Base-by-base conservation (phyloP, 164 flowering plant species). In the Aristolochia californica region DNA sequence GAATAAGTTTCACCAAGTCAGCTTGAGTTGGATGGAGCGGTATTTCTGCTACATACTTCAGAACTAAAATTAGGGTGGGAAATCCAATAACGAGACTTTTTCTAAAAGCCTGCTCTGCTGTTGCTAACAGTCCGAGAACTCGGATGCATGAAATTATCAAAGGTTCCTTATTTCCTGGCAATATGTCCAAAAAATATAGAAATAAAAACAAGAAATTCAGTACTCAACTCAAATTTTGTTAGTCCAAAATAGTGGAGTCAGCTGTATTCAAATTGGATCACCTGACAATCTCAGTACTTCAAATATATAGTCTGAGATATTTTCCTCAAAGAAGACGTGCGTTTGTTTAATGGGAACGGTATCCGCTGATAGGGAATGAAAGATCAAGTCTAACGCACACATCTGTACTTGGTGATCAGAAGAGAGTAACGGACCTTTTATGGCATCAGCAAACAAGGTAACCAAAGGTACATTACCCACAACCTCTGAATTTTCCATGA, bases 361-460 rank as follows among this genome's bases (percentile, higher is more conserved):
- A 63, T 70, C 81, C 24, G 69, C 58, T 57, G 88, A 84, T 63
- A 89, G 60, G 71, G 77, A 84, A 62, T 77, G 68, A 63, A 74
- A 68, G 11, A 87, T 67, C 48, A 93, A 75, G 58, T 87, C 84
- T 45, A 93, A 49, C 30, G 95, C 69, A 63, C 87, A 70, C 53
- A 72, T 73, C 67, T 89, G 99, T 55, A 93, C 87, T 74, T 84
- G 76, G 48, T 57, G 74, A 61, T 90, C 90, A 11, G 95, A 81
- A 51, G 99, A 89, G 55, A 93, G 88, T 67, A 93, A 62, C n/a
- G 99, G 84, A 21, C 88, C 95, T 78, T 93, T 89, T 28, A 89
- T 75, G 53, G 99, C 95, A 58, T 89, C 97, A 44, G 93, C 81
- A 73, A 89, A 85, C 72, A 87, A 77, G 67, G 55, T 47, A 53